phyloP scores from a whole-genome alignment of 73 alveolate species.

The Paramecium pentaurelia region DNA sequence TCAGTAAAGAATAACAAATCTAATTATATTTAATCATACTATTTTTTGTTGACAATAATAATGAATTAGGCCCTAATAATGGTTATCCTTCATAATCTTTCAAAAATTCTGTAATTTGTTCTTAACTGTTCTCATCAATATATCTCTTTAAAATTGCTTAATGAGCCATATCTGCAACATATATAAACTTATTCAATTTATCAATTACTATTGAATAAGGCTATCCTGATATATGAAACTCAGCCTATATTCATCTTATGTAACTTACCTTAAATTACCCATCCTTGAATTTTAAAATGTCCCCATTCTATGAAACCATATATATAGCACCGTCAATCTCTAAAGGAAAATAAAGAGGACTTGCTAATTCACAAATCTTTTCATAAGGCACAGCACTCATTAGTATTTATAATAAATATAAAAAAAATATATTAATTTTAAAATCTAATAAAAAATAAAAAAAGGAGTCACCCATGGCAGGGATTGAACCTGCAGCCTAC shows the following conservation, averaged over 20 bases:
- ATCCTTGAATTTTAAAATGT: slow-evolving; percentile 56
- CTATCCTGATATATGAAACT: slow-evolving; percentile 49
- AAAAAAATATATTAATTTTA: neutral
- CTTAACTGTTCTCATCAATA: slow-evolving; percentile 66
- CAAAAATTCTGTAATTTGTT: slow-evolving; percentile 63
- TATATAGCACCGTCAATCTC: slow-evolving; percentile 58
- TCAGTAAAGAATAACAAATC: slow-evolving; percentile 87
- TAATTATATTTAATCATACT: neutral
- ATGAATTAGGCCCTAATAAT: slow-evolving; percentile 95
- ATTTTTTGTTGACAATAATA: slow-evolving; percentile 64
- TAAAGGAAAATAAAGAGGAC: slow-evolving; percentile 52
- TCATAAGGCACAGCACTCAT: slow-evolving; percentile 57
- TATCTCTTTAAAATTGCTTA: slow-evolving; percentile 65
- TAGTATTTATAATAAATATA: neutral
- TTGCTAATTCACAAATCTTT: slow-evolving; percentile 48
- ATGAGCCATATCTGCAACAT: slow-evolving; percentile 65
- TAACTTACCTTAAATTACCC: slow-evolving; percentile 28
- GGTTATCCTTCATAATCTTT: slow-evolving; percentile 96
- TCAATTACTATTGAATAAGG: slow-evolving; percentile 59
- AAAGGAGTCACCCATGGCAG: slow-evolving; percentile 56
- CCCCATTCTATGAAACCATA: slow-evolving; percentile 57
- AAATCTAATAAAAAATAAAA: neutral
- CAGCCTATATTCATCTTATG: neutral
- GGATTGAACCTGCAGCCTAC: slow-evolving; percentile 61
- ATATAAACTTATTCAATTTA: slow-evolving; percentile 17